Evolutionary conservation across 1,284 basidiomycete genomes (phyloP).

Genomic region (Trichosporon sp.): DNA sequence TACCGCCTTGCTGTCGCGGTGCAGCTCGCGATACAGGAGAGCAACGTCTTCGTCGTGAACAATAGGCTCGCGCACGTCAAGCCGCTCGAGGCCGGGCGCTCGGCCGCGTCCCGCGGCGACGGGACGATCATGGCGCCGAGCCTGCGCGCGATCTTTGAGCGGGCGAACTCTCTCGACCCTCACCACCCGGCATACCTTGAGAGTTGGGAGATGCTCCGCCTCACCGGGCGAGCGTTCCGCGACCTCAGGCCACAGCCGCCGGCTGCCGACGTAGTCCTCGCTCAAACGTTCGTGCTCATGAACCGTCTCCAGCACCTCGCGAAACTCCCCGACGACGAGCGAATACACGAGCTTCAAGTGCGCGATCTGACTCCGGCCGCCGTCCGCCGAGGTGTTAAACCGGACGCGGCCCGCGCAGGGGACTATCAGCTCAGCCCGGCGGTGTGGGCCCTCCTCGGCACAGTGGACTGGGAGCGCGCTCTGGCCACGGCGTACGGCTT

Average conservation of each 20-base stretch:
- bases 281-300: constrained; percentile 14
- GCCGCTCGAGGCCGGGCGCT: not conserved
- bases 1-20: constrained; percentile 30
- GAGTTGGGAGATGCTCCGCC: constrained; percentile 7
- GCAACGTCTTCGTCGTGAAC: constrained; percentile 25
- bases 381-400: not conserved
- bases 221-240: constrained; percentile 8
- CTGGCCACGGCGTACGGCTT: constrained; percentile 26
- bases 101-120: constrained; percentile 21
- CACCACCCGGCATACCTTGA: constrained; percentile 24
- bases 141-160: constrained; percentile 26
- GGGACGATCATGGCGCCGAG: constrained; percentile 25
- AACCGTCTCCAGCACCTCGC: constrained; percentile 17
- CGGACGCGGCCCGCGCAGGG: constrained; percentile 2
- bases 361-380: constrained; percentile 10
- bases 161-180: constrained; percentile 17
- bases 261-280: constrained; percentile 19
- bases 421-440: constrained; percentile 15
- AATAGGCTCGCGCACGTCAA: constrained; percentile 19
- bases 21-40: constrained; percentile 30
- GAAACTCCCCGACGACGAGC: constrained; percentile 14
- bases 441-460: constrained; percentile 12
- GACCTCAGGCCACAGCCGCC: constrained; percentile 3
- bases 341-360: constrained; percentile 3
- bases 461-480: constrained; percentile 24